Conservation (phyloP, 345 rosid species). For the Rhodamnia rubescens region DNA sequence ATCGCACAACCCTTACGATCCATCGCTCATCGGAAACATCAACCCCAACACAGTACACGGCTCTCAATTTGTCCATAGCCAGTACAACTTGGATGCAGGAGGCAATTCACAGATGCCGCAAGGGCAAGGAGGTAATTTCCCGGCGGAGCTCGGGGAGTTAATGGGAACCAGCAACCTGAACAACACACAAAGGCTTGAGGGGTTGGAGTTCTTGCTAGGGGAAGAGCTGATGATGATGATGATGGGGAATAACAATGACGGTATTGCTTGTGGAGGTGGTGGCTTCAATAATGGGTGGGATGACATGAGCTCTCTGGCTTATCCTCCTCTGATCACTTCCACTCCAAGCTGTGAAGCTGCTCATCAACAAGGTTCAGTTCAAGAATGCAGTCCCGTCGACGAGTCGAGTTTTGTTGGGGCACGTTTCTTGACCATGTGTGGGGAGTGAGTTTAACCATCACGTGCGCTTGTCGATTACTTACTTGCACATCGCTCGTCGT, state of each 20-base stretch:
- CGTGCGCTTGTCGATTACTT: not conserved
- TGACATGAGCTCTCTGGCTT: constrained; percentile 10
- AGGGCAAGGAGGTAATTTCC: constrained; percentile 10
- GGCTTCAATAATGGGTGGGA: constrained; percentile 12
- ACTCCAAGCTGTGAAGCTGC: constrained; percentile 14
- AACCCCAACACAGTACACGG: not conserved
- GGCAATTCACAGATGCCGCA: constrained; percentile 7
- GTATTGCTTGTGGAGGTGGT: not conserved
- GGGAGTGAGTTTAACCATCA: not conserved
- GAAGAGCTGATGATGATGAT: constrained; percentile 5
- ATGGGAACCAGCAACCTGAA: constrained; percentile 13
- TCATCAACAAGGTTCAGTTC: constrained; percentile 11
- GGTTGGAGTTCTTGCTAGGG: constrained; percentile 31
- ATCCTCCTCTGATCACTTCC: constrained; percentile 1
- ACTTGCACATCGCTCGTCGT: not conserved
- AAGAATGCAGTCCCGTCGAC: constrained; percentile 9
- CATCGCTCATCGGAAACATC: not conserved
- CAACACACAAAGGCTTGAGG: constrained; percentile 21
- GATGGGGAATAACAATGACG: not conserved
- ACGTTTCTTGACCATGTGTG: not conserved
- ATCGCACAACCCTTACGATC: constrained; percentile 1
- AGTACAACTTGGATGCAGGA: not conserved
- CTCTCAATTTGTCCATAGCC: not conserved
- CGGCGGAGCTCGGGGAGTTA: not conserved
- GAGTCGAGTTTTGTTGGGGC: constrained; percentile 15